phyloP scores from a whole-genome alignment of 2,329 filamentous ascomycete species.

The Arthrocladium fulminans region DNA sequence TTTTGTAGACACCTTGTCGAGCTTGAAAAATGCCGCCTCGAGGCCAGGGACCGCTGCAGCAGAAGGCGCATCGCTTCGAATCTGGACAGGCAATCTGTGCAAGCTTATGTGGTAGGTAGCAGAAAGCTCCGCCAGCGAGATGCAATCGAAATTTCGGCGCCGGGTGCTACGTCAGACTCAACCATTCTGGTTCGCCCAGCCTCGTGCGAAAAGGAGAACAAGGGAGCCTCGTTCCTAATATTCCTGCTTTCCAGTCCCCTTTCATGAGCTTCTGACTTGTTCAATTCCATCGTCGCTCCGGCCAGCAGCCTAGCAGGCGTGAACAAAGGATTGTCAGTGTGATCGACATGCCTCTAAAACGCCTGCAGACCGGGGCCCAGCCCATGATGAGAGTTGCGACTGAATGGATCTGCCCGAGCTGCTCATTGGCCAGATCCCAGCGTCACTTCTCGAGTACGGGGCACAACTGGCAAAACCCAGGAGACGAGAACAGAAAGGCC shows the following conservation, averaged over 20 bases:
- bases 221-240: too few species aligned
- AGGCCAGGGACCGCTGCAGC: background rate
- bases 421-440: background rate
- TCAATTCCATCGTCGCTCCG: too few species aligned
- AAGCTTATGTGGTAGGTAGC: too few species aligned
- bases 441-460: background rate
- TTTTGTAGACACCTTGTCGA: conserved; percentile 4
- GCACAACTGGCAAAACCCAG: background rate
- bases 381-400: background rate
- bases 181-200: too few species aligned
- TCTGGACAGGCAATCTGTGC: too few species aligned
- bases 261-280: too few species aligned
- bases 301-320: too few species aligned
- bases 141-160: background rate
- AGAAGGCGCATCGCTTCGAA: conserved; percentile 3
- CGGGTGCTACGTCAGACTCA: too few species aligned
- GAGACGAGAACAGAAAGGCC: background rate
- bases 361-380: background rate
- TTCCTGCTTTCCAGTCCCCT: too few species aligned
- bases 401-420: background rate
- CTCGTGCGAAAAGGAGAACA: too few species aligned
- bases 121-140: background rate
- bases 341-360: background rate
- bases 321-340: background rate
- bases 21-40: conserved; percentile 15